Evolutionary conservation across 176 grass and related monocot genomes (phyloP), one percentile per base, ranked within the genome.

Genomic region (Thalia dealbata): DNA sequence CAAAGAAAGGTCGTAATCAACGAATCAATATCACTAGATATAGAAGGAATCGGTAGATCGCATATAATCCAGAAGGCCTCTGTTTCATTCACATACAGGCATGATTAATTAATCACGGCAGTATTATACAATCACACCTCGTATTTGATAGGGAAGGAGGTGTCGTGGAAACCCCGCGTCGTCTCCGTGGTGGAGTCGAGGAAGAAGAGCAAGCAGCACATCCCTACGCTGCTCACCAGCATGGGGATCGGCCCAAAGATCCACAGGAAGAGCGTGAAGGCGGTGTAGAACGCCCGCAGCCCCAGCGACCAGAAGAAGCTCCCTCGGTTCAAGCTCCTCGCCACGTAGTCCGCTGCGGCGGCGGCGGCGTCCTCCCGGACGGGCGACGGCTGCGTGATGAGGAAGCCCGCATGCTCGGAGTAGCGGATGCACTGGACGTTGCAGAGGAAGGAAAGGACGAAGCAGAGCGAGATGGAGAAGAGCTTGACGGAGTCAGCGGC

Each of bases 271-370:
- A 92, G 79, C 48, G 84, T 76, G 46, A 96, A 80, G 1, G 92
- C 87, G 0, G 80, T 71, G 69, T 96, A 92, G 78, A 96, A 96
- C 14, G 92, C 86, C 63, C 86, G 80, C 21, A 96, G 84, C 44
- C 92, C 89, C 10, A 96, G 89, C 51, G 86, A 92, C 92, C 92
- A 92, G 46, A 88, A 86, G 67, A 83, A 52, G 89, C 89, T 92
- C 41, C 86, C 92, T 14, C 84, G 64, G 80, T 90, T 92, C 63
- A 96, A 79, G 24, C 72, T 81, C 44, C 82, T 75, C 63, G 70
- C 75, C 70, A 92, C 82, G 78, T 92, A 88, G 62, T 76, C 82
- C 27, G 67, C 58, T 70, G 81, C 81, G 35, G 25, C 50, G 25
- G 4, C 83, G 32, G 18, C 7, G 28, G 19, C 70, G 1, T 61